phyloP scores from a whole-genome alignment of 225 moss, liverwort and hornwort genomes.

The Anthoceros angustus region DNA sequence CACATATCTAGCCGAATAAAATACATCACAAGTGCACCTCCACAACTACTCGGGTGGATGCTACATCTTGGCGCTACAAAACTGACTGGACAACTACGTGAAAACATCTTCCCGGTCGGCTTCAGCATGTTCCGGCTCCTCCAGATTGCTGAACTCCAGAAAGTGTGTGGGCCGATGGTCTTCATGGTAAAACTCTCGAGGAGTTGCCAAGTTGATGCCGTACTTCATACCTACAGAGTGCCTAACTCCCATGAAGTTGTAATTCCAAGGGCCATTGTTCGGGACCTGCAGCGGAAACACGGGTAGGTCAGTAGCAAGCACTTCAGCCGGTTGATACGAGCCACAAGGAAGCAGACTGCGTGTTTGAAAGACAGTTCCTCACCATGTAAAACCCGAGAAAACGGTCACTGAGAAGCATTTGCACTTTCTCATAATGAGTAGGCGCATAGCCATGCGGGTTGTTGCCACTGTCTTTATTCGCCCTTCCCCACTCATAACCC shows the following conservation, averaged over 20 bases:
- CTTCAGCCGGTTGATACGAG: background rate
- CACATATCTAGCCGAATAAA: no score
- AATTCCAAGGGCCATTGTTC: constrained; percentile 97
- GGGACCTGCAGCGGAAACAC: constrained; percentile 38
- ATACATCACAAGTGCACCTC: no score
- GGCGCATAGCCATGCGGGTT: constrained; percentile 97
- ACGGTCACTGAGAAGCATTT: constrained; percentile 97
- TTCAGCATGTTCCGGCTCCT: constrained; percentile 86
- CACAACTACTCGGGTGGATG: no score
- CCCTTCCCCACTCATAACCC: constrained; percentile 97
- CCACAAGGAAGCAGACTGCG: constrained; percentile 2
- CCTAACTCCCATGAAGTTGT: constrained; percentile 99
- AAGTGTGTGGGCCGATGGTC: constrained; percentile 98
- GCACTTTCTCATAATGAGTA: constrained; percentile 99
- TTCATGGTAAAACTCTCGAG: constrained; percentile 91
- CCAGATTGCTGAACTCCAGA: constrained; percentile 93
- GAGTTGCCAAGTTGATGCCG: constrained; percentile 84
- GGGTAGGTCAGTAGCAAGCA: background rate
- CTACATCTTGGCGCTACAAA: no score
- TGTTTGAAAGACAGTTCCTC: constrained; percentile 7
- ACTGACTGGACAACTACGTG: constrained; percentile 10
- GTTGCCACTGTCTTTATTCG: constrained; percentile 98
- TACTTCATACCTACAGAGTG: constrained; percentile 98
- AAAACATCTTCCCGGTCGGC: constrained; percentile 95
- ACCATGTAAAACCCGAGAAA: constrained; percentile 99